Percentiles rank a stretch among this genome's conserved stretches.
Conservation (phyloP, 805 yeast species). For the Wickerhamomyces silvicola region DNA sequence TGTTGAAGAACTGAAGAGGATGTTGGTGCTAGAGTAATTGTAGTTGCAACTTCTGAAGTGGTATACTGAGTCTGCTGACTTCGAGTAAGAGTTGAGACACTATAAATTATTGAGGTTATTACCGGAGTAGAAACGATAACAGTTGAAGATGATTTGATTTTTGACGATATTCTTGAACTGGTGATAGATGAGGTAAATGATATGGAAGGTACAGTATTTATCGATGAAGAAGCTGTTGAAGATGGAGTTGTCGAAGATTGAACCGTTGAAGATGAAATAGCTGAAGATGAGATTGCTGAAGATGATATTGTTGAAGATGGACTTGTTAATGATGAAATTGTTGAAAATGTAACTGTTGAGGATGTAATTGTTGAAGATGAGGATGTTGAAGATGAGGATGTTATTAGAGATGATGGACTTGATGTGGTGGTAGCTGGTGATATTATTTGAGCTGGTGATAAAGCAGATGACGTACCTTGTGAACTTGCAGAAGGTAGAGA, state of each 20-base stretch:
- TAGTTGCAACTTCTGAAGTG: conserved; percentile 5
- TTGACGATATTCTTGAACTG: background rate
- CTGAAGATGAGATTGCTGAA: conserved; percentile 3
- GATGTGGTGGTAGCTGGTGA: conserved; percentile 20
- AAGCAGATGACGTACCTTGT: no score
- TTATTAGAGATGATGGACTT: conserved; percentile 11
- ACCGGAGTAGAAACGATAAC: conserved; percentile 1
- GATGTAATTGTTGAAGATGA: conserved; percentile 4
- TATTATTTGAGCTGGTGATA: no score
- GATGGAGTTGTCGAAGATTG: conserved; percentile 6
- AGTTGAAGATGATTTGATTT: background rate
- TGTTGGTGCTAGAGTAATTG: conserved; percentile 10
- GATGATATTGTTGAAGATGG: conserved; percentile 5
- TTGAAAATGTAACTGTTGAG: conserved; percentile 5
- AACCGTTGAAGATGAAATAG: conserved; percentile 4
- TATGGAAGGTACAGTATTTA: conserved; percentile 7
- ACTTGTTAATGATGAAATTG: conserved; percentile 3
- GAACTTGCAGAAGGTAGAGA: no score
- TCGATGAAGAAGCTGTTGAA: conserved; percentile 8
- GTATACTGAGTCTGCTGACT: conserved; percentile 6
- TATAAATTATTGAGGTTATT: conserved; percentile 4
- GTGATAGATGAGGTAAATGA: background rate
- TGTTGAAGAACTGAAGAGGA: conserved; percentile 14
- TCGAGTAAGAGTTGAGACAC: conserved; percentile 5
- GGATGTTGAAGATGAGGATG: conserved; percentile 9